Percentiles rank a stretch among this genome's conserved stretches.
phyloP scores from a whole-genome alignment of 2,329 filamentous ascomycete species.

The Cladosporium sp. region DNA sequence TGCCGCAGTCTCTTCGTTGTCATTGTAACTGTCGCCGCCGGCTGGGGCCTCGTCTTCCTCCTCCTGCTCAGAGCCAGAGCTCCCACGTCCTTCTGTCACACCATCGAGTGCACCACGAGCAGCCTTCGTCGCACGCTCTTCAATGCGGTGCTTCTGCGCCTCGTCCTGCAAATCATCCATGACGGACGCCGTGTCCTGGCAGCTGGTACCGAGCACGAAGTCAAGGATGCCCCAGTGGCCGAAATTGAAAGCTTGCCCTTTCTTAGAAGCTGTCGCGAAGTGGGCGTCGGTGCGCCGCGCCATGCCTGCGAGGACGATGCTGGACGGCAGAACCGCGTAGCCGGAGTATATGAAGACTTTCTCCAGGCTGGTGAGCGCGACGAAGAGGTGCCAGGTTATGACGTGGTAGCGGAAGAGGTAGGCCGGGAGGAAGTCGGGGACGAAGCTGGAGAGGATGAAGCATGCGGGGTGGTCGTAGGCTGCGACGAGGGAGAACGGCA shows the following conservation, averaged over 20 bases:
- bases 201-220: slow-evolving; percentile 52
- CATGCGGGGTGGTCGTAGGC: slow-evolving; percentile 64
- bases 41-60: background rate
- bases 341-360: slow-evolving; percentile 63
- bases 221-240: slow-evolving; percentile 55
- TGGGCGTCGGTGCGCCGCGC: slow-evolving; percentile 54
- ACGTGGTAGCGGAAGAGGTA: slow-evolving; percentile 62
- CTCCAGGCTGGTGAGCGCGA: slow-evolving; percentile 57
- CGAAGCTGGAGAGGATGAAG: slow-evolving; percentile 56
- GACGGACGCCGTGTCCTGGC: slow-evolving; percentile 44
- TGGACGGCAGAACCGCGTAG: slow-evolving; percentile 56
- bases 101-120: slow-evolving; percentile 26
- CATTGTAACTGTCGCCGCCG: background rate
- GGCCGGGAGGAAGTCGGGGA: slow-evolving; percentile 61
- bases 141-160: slow-evolving; percentile 49
- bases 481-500: slow-evolving; percentile 57
- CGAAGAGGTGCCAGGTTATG: slow-evolving; percentile 63
- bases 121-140: slow-evolving; percentile 35
- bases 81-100: slow-evolving; percentile 9
- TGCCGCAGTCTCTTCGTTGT: background rate
- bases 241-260: slow-evolving; percentile 33
- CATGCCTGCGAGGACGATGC: slow-evolving; percentile 53
- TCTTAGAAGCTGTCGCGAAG: slow-evolving; percentile 35
- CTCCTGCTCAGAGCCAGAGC: background rate
- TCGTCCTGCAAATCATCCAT: slow-evolving; percentile 50